phyloP scores from a whole-genome alignment of 2,329 filamentous ascomycete genomes.

The Dactylella cylindrospora region DNA sequence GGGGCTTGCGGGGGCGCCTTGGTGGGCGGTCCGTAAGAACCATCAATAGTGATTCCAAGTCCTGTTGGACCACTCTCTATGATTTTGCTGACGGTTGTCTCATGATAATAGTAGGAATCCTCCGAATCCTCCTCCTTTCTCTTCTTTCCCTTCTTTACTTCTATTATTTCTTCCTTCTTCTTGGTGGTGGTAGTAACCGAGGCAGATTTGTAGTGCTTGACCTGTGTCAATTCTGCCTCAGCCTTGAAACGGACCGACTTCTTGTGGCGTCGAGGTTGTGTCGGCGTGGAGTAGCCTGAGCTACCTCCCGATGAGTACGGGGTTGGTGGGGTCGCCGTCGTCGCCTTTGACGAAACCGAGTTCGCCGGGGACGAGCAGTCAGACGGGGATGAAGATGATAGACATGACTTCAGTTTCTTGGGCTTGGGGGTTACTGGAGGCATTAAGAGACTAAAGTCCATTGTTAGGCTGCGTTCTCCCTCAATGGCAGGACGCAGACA shows the following conservation, averaged over 20 bases:
- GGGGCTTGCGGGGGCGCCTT: constrained; percentile 27
- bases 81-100: constrained; percentile 18
- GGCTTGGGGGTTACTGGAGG: constrained; percentile 41
- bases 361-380: constrained; percentile 43
- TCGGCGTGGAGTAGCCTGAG: constrained; percentile 40
- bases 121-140: constrained; percentile 41
- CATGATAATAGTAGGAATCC: constrained; percentile 37
- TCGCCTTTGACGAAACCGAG: constrained; percentile 21
- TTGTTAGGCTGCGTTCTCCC: constrained; percentile 1
- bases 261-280: constrained; percentile 21
- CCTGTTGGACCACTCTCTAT: constrained; percentile 30
- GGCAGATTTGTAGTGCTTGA: constrained; percentile 18
- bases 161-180: constrained; percentile 25
- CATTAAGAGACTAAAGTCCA: constrained; percentile 14
- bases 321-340: constrained; percentile 36
- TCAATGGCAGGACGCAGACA: constrained; percentile 3
- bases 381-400: constrained; percentile 38
- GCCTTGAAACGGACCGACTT: constrained; percentile 41
- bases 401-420: constrained; percentile 41
- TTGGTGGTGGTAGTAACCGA: constrained; percentile 21
- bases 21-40: constrained; percentile 28
- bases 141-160: constrained; percentile 41
- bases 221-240: constrained; percentile 34
- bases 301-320: constrained; percentile 37
- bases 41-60: constrained; percentile 37